phyloP scores from a whole-genome alignment of 768 basidiomycete genomes.

The Pisolithus marmoratus region DNA sequence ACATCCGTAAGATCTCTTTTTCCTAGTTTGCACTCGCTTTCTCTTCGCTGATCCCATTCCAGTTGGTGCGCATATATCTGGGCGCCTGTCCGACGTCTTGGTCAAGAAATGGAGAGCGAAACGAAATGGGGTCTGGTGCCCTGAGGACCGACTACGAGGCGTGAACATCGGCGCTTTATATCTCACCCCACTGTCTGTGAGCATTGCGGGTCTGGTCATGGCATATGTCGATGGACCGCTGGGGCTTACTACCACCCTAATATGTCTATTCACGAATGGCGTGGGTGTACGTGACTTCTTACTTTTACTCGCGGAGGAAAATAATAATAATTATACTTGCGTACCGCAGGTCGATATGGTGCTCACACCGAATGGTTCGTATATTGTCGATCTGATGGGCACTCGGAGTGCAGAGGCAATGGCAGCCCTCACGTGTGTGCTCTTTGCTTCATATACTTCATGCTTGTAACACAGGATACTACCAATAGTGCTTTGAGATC shows the following conservation, averaged over 20 bases:
- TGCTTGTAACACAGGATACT: background rate
- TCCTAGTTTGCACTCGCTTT: background rate
- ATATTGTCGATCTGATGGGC: constrained; percentile 57
- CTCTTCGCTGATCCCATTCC: background rate
- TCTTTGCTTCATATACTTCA: background rate
- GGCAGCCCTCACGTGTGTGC: constrained; percentile 48
- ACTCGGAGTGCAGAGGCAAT: constrained; percentile 57
- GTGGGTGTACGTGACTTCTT: constrained; percentile 43
- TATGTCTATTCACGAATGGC: constrained; percentile 59
- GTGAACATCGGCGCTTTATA: constrained; percentile 40
- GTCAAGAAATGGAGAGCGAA: constrained; percentile 43
- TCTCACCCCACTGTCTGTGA: constrained; percentile 49
- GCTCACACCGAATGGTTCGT: constrained; percentile 50
- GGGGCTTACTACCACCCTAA: constrained; percentile 46
- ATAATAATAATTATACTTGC: background rate
- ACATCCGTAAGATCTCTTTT: constrained; percentile 10
- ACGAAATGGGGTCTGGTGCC: constrained; percentile 55
- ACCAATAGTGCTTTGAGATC: constrained; percentile 17
- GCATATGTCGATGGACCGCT: constrained; percentile 42
- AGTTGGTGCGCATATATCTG: constrained; percentile 60
- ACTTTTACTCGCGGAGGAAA: background rate
- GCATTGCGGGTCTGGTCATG: constrained; percentile 45
- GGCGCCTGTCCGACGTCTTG: constrained; percentile 50
- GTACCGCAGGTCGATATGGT: constrained; percentile 46
- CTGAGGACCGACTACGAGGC: constrained; percentile 62